These are phyloP conservation scores for Gymnopilus junonius DNA, from an alignment of 768 basidiomycete species.

Conservation along the genomic window DNA sequence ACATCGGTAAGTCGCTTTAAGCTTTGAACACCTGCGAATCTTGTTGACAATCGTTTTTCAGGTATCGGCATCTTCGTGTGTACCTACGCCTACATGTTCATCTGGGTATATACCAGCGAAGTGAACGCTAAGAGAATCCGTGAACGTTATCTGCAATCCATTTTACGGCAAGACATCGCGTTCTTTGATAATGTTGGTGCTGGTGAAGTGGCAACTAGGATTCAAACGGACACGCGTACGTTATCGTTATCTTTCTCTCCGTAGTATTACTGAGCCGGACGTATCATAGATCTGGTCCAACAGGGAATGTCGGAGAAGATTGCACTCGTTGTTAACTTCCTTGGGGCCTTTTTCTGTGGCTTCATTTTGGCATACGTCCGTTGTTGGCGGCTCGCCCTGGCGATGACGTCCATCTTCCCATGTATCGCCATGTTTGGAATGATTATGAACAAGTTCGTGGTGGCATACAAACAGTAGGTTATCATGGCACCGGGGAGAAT, in stretches of 20 bases:
- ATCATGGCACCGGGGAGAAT: background rate
- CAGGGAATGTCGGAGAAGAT: conserved; percentile 93
- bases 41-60: conserved; percentile 25
- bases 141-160: conserved; percentile 77
- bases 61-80: conserved; percentile 77
- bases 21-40: background rate
- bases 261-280: background rate
- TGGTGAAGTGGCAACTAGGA: conserved; percentile 92
- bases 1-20: conserved; percentile 55
- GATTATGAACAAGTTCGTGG: conserved; percentile 72
- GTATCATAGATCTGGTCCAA: conserved; percentile 74
- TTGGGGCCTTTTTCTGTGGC: conserved; percentile 77
- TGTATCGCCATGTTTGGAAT: conserved; percentile 78
- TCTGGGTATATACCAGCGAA: conserved; percentile 83
- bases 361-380: conserved; percentile 75
- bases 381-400: conserved; percentile 84
- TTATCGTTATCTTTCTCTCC: conserved; percentile 1
- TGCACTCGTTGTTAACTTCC: conserved; percentile 64
- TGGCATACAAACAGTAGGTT: conserved; percentile 68
- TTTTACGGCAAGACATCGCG: conserved; percentile 85
- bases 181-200: conserved; percentile 94
- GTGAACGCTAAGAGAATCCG: conserved; percentile 82
- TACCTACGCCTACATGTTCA: conserved; percentile 73
- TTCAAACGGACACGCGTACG: conserved; percentile 86
- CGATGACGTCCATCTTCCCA: conserved; percentile 79